Percentiles rank a stretch among this genome's conserved stretches.
phyloP scores from a whole-genome alignment of 2,329 filamentous ascomycete genomes.

The Fusarium nodosum region DNA sequence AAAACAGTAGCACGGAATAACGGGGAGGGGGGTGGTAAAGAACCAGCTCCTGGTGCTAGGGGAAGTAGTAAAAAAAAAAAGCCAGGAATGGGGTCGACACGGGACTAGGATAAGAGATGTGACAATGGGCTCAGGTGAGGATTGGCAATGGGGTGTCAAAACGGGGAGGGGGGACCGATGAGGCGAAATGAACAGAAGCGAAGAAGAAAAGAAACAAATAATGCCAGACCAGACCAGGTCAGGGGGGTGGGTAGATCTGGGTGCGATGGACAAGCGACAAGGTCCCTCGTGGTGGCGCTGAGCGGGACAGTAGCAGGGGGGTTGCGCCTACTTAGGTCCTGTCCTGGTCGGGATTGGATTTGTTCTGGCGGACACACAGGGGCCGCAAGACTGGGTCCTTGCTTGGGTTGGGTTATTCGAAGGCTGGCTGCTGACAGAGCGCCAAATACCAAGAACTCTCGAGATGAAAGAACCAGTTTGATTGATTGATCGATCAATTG shows the following conservation, averaged over 20 bases:
- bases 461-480: conserved; percentile 33
- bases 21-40: conserved; percentile 42
- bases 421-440: conserved; percentile 24
- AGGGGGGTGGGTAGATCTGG: conserved; percentile 53
- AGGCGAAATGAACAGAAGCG: conserved; percentile 47
- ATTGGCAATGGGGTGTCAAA: conserved; percentile 46
- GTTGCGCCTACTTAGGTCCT: conserved; percentile 34
- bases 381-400: conserved; percentile 33
- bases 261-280: conserved; percentile 50
- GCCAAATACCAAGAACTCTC: conserved; percentile 35
- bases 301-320: conserved; percentile 49
- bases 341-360: conserved; percentile 39
- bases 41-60: conserved; percentile 43
- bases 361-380: conserved; percentile 37
- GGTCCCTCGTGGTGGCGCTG: conserved; percentile 55
- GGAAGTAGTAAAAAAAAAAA: conserved; percentile 38
- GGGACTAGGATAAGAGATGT: conserved; percentile 49
- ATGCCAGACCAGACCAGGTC: conserved; percentile 38
- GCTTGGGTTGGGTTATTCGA: conserved; percentile 33
- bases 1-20: conserved; percentile 38
- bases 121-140: conserved; percentile 50
- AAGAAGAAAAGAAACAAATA: conserved; percentile 46
- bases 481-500: conserved; percentile 41
- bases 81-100: conserved; percentile 50
- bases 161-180: conserved; percentile 41